Evolutionary conservation across 352 stramenopile species (phyloP).

Genomic region (Halophytophthora batemanensis): DNA sequence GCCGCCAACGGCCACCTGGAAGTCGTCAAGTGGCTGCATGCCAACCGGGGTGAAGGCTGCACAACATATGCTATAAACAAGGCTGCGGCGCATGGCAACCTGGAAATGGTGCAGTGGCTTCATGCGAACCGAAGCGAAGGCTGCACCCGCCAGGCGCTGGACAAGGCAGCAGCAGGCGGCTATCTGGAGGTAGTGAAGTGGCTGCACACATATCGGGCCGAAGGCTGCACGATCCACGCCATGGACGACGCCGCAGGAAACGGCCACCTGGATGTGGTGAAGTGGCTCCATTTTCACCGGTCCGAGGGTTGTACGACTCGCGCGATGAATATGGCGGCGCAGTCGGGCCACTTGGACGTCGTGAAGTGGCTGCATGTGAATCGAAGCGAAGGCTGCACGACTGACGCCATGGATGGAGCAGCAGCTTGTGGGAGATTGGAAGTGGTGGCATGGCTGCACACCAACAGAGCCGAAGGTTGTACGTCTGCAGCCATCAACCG

Average conservation of each 20-base stretch:
- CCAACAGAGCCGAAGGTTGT: slow-evolving; percentile 12
- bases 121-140: slow-evolving; percentile 3
- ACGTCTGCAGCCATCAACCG: slow-evolving; percentile 23
- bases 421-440: slow-evolving; percentile 1
- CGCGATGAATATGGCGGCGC: slow-evolving; percentile 11
- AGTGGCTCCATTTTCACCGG: slow-evolving; percentile 12
- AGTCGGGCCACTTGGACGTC: slow-evolving; percentile 5
- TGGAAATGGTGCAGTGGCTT: slow-evolving; percentile 6
- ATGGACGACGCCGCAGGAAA: slow-evolving; percentile 5
- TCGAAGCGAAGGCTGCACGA: slow-evolving; percentile 12
- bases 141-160: slow-evolving; percentile 3
- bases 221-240: slow-evolving; percentile 2
- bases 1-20: slow-evolving; percentile 19
- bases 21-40: slow-evolving; percentile 15
- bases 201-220: slow-evolving; percentile 1
- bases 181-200: slow-evolving; percentile 2
- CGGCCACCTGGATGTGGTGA: slow-evolving; percentile 4
- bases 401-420: slow-evolving; percentile 11
- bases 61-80: slow-evolving; percentile 1
- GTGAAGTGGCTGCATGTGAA: slow-evolving; percentile 9
- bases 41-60: slow-evolving; percentile 2
- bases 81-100: slow-evolving; percentile 1
- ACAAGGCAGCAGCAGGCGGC: slow-evolving; percentile 1
- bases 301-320: slow-evolving; percentile 7
- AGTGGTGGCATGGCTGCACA: slow-evolving; percentile 6